Evolutionary conservation across 768 basidiomycete species (phyloP), one percentile per base, ranked within the genome.

Genomic region (Lactarius hengduanensis): DNA sequence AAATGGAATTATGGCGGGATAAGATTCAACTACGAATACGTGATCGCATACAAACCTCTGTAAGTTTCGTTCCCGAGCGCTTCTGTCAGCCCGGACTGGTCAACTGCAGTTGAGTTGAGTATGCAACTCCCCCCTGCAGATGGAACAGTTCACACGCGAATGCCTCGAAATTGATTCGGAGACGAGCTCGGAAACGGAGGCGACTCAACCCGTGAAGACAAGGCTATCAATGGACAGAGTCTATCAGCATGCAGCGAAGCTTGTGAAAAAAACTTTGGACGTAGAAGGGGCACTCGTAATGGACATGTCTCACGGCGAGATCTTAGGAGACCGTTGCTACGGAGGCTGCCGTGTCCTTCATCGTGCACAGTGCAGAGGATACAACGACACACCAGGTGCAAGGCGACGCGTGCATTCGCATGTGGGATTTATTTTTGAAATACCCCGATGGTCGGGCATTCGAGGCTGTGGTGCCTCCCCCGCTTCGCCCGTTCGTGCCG

Each of bases 61-160:
- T 88, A 73, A 72, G 87, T 59, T 16, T 3, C 20, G 38, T 32
- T 22, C 28, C 36, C 28, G 28, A 40, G 11, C 30, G 28, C 36
- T 57, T n/a, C 18, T 9, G 45, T 60, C 28, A 30, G 60, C 30
- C 9, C 8, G n/a, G 20, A 4, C 10, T 10, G 50, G 10, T 34
- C 36, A 6, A 57, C 53, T 57, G 40, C 40, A 16, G 3, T 63
- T 30, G n/a, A 41, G 56, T 54, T 59, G 50, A 53, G 6, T 53
- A 13, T 26, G 30, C 36, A 20, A 56, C 13, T 30, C 13, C 58
- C 26, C 54, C 22, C 67, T 45, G 15, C 71, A 92, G 86, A 96
- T 98, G 95, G 95, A 98, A 74, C 86, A 92, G 70, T 97, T 98
- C 74, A 96, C 92, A 60, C 86, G 96, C 26, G 95, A 98, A 76